Base-by-base conservation (phyloP, 768 basidiomycete species). In the Albatrellus ellisii region DNA sequence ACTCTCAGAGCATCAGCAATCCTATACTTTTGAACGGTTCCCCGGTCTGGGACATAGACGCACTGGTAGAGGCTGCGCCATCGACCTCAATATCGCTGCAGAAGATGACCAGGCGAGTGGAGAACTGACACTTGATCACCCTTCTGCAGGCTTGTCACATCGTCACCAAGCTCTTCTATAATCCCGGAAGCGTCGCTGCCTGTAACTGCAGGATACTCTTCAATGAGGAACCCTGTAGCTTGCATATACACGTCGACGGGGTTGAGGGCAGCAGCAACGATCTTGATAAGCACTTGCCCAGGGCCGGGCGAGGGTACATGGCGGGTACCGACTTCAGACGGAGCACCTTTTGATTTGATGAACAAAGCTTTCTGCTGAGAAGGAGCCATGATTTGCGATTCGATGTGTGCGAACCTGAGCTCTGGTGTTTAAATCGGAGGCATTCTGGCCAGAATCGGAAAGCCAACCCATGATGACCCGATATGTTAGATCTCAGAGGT, bases 91-190 rank as follows among this genome's bases (percentile, higher is more conserved):
- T 33, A 20, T 12, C 17, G 14, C 9, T 6, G 12, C 4, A 6
- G 4, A 7, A 26, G 12, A 7, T 7, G 5, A 11, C 6, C 0
- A 15, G 24, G 22, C 17, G 22, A 18, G 6, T n/a, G 39, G 6
- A n/a, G 25, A 7, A 38, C 42, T 25, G 18, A 49, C 52, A 61
- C 54, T 39, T 47, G 53, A 42, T 59, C 56, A 3, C 60, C 59
- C 8, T 43, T 42, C 20, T 50, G 51, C 42, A 57, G 39, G 26
- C 42, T 36, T 5, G 38, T 39, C 2, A 59, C 60, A 3, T 49
- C 54, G 29, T 51, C 46, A 6, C 60, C 59, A 26, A 58, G 47
- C 18, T 50, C 46, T 18, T 50, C 49, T 6, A 61, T 46, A 4
- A 35, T 47, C 8, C 60, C 59, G 1, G 57, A 48, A 9, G 39